A percentile compares a stretch with the other conserved stretches of the same genome.
phyloP scores from a whole-genome alignment of 768 basidiomycete species.

The Leccinum incarnatum region DNA sequence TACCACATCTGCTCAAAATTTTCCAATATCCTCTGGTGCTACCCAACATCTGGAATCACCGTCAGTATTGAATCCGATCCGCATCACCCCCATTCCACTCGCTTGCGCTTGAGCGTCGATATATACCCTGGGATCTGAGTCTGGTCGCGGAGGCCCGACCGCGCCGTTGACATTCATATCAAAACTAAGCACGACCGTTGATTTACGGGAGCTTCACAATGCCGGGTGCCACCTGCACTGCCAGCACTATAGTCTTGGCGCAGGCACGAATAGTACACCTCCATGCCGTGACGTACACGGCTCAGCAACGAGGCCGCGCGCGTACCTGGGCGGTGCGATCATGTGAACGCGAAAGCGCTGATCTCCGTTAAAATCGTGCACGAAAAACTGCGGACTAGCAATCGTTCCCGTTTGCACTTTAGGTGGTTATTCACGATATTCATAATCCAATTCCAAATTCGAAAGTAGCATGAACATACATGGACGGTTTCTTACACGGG shows the following conservation, averaged over 20 bases:
- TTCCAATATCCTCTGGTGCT: not conserved
- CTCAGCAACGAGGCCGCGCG: slow-evolving; percentile 4
- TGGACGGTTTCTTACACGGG: slow-evolving; percentile 11
- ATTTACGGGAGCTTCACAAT: not conserved
- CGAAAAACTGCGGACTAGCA: not conserved
- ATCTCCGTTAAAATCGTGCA: not conserved
- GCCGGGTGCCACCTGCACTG: slow-evolving; percentile 3
- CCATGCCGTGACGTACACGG: slow-evolving; percentile 12
- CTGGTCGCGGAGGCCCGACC: not conserved
- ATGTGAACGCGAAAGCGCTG: not conserved
- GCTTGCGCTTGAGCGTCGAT: not conserved
- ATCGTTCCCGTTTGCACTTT: not conserved
- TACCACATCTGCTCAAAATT: not conserved
- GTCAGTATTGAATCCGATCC: not conserved
- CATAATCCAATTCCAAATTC: slow-evolving; percentile 12
- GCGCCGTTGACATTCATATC: not conserved
- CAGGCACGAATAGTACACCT: slow-evolving; percentile 1
- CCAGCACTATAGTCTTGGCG: slow-evolving; percentile 11
- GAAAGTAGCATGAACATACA: not conserved
- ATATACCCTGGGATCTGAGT: not conserved
- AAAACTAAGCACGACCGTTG: not conserved
- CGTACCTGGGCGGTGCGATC: slow-evolving; percentile 11
- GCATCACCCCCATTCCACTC: not conserved
- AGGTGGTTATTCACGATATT: not conserved
- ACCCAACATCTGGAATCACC: not conserved